Evolutionary conservation across 805 yeast species (phyloP).

Genomic region (Pichia ethanolica): DNA sequence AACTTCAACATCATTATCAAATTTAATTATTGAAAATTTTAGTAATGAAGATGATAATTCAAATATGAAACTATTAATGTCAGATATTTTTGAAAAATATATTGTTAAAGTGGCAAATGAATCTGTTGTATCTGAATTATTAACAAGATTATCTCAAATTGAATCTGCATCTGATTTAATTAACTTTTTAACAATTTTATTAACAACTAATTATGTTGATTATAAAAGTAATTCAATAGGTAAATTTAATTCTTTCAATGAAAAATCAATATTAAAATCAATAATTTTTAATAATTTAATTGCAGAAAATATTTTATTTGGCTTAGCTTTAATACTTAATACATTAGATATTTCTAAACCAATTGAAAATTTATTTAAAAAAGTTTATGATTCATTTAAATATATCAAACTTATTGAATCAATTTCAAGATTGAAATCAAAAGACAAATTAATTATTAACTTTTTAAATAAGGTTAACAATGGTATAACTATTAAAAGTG

Average conservation of each 20-base stretch:
- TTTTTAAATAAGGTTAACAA: slow-evolving; percentile 16
- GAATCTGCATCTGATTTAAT: slow-evolving; percentile 25
- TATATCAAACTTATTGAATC: slow-evolving; percentile 4
- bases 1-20: slow-evolving; percentile 31
- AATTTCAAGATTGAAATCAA: not conserved
- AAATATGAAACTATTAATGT: slow-evolving; percentile 22
- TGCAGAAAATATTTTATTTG: slow-evolving; percentile 18
- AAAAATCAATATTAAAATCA: slow-evolving; percentile 14
- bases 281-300: slow-evolving; percentile 15
- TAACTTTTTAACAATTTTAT: slow-evolving; percentile 28
- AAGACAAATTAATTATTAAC: slow-evolving; percentile 5
- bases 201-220: slow-evolving; percentile 18
- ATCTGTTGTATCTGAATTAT: slow-evolving; percentile 30
- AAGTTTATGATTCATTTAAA: slow-evolving; percentile 13
- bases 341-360: slow-evolving; percentile 28
- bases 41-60: slow-evolving; percentile 29
- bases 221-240: slow-evolving; percentile 16
- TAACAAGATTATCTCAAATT: slow-evolving; percentile 20
- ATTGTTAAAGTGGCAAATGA: slow-evolving; percentile 37
- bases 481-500: slow-evolving; percentile 20
- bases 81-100: slow-evolving; percentile 33
- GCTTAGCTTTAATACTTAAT: slow-evolving; percentile 22
- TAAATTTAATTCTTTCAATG: slow-evolving; percentile 21
- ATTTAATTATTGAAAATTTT: slow-evolving; percentile 17
- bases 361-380: slow-evolving; percentile 18